A percentile compares a stretch with the other conserved stretches of the same genome.
These are phyloP conservation scores for Fusarium duplospermum DNA, from an alignment of 2,329 filamentous ascomycete genomes.

Conservation along the genomic window DNA sequence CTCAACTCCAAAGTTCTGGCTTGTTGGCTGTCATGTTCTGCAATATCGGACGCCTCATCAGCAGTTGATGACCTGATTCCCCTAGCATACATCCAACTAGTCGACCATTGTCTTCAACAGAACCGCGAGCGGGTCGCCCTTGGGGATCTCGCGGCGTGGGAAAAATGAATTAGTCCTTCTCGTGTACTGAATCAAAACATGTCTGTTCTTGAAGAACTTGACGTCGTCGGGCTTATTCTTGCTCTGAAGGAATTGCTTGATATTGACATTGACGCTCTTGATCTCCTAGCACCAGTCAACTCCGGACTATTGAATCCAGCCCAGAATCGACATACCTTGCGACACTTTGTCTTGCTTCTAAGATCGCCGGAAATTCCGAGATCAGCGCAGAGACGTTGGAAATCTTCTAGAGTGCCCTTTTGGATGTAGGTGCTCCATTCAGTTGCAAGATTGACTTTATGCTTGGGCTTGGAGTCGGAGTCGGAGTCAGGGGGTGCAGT, in stretches of 20 bases:
- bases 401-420: conserved; percentile 52
- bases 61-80: too few species aligned
- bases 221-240: conserved; percentile 43
- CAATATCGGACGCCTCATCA: too few species aligned
- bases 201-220: conserved; percentile 47
- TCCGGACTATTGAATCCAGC: not conserved
- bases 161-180: conserved; percentile 49
- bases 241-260: conserved; percentile 59
- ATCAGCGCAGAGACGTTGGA: conserved; percentile 58
- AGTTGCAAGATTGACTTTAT: not conserved
- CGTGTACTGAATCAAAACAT: conserved; percentile 43
- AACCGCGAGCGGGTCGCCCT: conserved; percentile 53
- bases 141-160: conserved; percentile 47
- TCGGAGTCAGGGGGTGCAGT: not conserved
- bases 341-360: conserved; percentile 58
- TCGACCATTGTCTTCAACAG: conserved; percentile 18
- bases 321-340: conserved; percentile 50
- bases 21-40: too few species aligned
- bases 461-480: not conserved
- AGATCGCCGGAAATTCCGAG: conserved; percentile 54
- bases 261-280: conserved; percentile 59
- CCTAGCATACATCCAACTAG: not conserved
- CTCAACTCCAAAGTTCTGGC: too few species aligned
- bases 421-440: conserved; percentile 45
- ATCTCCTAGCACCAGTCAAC: conserved; percentile 52